Evolutionary conservation across 805 yeast species (phyloP).

Genomic region (Candida xiaguanensis): DNA sequence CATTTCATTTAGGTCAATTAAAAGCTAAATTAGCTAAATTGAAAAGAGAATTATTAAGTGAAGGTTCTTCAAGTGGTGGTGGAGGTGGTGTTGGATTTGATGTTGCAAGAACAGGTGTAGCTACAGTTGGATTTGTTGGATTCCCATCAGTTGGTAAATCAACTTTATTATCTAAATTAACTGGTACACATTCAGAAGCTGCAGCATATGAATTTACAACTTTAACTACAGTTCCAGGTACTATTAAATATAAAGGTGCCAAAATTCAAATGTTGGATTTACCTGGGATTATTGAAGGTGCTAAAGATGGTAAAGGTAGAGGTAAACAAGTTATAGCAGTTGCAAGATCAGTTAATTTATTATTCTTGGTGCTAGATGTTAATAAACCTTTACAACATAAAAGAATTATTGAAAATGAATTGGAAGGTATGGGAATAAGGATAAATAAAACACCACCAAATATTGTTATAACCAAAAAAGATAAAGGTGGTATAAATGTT

Average conservation of each 20-base stretch:
- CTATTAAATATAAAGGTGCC: conserved; percentile 93
- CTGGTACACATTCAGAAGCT: conserved; percentile 97
- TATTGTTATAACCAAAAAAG: conserved; percentile 86
- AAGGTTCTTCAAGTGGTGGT: conserved; percentile 59
- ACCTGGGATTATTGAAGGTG: conserved; percentile 90
- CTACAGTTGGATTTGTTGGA: conserved; percentile 96
- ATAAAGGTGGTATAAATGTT: conserved; percentile 91
- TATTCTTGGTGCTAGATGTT: conserved; percentile 92
- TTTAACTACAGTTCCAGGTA: conserved; percentile 95
- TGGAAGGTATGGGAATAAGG: conserved; percentile 97
- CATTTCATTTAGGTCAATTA: conserved; percentile 94
- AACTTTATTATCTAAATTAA: conserved; percentile 79
- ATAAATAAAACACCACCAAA: conserved; percentile 91
- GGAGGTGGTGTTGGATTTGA: conserved; percentile 94
- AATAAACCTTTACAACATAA: conserved; percentile 95
- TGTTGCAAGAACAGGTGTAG: conserved; percentile 98
- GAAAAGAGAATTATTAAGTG: conserved; percentile 78
- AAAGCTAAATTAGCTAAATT: conserved; percentile 95
- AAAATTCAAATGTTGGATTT: conserved; percentile 93
- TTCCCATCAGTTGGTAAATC: conserved; percentile 95
- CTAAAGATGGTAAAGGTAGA: conserved; percentile 88
- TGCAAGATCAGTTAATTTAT: conserved; percentile 93
- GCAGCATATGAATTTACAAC: conserved; percentile 98
- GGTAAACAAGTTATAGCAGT: conserved; percentile 98
- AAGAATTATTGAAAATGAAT: conserved; percentile 86